Base-by-base conservation (phyloP, 139 green algal genomes). In the Tetradesmus lagerheimii region DNA sequence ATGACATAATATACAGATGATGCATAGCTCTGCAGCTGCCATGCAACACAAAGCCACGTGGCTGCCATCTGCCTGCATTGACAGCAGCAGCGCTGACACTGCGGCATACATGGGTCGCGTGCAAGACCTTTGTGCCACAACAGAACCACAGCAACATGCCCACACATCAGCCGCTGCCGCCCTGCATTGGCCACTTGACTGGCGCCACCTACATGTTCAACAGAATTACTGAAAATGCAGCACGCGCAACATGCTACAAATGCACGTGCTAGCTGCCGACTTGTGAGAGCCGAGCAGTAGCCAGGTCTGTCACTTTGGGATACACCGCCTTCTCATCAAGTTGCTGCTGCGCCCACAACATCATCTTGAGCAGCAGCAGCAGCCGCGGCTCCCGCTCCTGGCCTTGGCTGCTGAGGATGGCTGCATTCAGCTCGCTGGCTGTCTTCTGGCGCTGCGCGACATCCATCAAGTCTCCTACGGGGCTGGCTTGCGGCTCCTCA, bases 351-450 rank as follows among this genome's bases (percentile, higher is more conserved):
- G 91, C 86, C 95, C 95, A 97, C 80, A 97, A 80, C 89, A 99
- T 78, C 92, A 99, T 91, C 87, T 98, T 97, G 41, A 99, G 92
- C 85, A 99, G 90, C 80, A 90, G 85, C 11, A 95, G 97, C 81
- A 99, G 91, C 34, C 94, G 91, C 31, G 96, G 89, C 90, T 99
- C 97, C 66, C 92, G 91, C 87, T 98, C 97, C 85, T 98, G 94
- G 34, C 93, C 91, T 92, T 99, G 94, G 83, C 87, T 95, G 47
- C 79, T 90, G 71, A 99, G 94, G 74, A 99, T 99, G n/a, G 97
- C 98, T 1, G 96, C 95, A 86, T 99, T 99, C 9, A 99, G 94
- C 90, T 99, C 97, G 85, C 94, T 96, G 35, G 98, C 98, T 2
- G 97, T 99, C 92, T 97, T 98, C 85, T 99, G 96, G 14, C 98